Base-by-base conservation (phyloP, 345 rosid species). In the Xanthoceras sorbifolium region DNA sequence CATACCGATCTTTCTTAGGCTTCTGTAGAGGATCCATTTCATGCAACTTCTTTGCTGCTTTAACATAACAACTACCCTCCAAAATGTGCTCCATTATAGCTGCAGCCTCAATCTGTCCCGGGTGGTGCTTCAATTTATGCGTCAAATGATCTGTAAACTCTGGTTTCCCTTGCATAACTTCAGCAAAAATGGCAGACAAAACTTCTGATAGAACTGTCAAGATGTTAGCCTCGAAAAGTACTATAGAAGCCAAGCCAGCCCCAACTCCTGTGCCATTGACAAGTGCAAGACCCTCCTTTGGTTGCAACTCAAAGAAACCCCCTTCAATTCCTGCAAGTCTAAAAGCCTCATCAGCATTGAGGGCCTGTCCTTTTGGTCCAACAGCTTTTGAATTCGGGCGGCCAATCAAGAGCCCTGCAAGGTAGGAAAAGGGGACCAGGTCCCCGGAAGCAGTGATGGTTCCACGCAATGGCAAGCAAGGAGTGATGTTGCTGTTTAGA, bases 61-160 rank as follows among this genome's bases (percentile, higher is more conserved):
- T 82, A 7, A 87, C 77, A 17, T 82, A 88, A 54, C 86, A 83
- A 74, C 94, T 90, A n/a, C 92, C 92, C 38, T 76, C 84, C 63
- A 88, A 73, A 52, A 90, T 83, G 78, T 88, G 89, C 68, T 90
- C 89, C 91, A 90, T 90, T 10, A 90, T 81, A 9, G 92, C 92
- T 0, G 92, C 92, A 0, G 90, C 90, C 69, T 88, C 92, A 18
- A 88, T 90, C 70, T 90, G 92, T 15, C 92, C 92, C 1, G 94
- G 94, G 64, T 88, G 90, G 14, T 90, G 94, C 83, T 90, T 90
- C 67, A 88, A 78, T 34, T 87, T 88, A 69, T 90, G 94, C 6
- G 86, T 90, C 76, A 90, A 79, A 77, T 87, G 88, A 40, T 90
- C 94, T 0, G 92, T 90, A 48, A 88, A 90, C 83, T 88, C 90